Percentiles rank a stretch among this genome's conserved stretches.
Evolutionary conservation across 306 rosid genomes (phyloP).

Genomic region (Sechiopsis laciniata): DNA sequence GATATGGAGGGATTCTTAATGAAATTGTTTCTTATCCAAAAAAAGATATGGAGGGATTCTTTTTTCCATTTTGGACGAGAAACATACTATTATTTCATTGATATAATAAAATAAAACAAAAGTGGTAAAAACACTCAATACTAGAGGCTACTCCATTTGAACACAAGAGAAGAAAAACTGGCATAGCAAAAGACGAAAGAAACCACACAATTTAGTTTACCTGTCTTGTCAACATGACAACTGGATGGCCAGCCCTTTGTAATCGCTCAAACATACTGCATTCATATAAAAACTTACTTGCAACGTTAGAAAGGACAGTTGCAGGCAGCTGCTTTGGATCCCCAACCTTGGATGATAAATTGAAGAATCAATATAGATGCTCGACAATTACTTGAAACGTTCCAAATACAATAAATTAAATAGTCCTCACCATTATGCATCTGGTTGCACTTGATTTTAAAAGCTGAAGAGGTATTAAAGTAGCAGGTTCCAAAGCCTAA

Average conservation of each 20-base stretch:
- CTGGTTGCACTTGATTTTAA: conserved; percentile 69
- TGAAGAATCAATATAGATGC: conserved; percentile 33
- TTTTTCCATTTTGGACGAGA: background rate
- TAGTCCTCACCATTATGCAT: conserved; percentile 73
- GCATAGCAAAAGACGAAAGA: conserved; percentile 20
- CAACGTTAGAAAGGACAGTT: conserved; percentile 81
- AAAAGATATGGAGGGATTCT: background rate
- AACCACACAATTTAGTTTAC: conserved; percentile 33
- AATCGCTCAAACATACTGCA: conserved; percentile 99
- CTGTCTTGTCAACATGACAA: conserved; percentile 85
- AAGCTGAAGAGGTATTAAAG: conserved; percentile 94
- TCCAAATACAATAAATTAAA: conserved; percentile 17
- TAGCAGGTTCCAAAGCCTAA: conserved; percentile 97
- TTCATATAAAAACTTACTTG: conserved; percentile 69
- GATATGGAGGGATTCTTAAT: background rate
- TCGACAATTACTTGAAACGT: conserved; percentile 20
- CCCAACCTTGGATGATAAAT: conserved; percentile 66
- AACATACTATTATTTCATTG: background rate
- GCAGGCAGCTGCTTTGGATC: conserved; percentile 99
- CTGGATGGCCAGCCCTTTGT: conserved; percentile 92
- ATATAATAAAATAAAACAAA: background rate
- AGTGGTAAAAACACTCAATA: background rate
- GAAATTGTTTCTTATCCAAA: too few species aligned
- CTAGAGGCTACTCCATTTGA: background rate
- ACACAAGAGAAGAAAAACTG: background rate